These are phyloP conservation scores for Ophiostoma populinum DNA, from an alignment of 2,329 filamentous ascomycete genomes.

Conservation along the genomic window DNA sequence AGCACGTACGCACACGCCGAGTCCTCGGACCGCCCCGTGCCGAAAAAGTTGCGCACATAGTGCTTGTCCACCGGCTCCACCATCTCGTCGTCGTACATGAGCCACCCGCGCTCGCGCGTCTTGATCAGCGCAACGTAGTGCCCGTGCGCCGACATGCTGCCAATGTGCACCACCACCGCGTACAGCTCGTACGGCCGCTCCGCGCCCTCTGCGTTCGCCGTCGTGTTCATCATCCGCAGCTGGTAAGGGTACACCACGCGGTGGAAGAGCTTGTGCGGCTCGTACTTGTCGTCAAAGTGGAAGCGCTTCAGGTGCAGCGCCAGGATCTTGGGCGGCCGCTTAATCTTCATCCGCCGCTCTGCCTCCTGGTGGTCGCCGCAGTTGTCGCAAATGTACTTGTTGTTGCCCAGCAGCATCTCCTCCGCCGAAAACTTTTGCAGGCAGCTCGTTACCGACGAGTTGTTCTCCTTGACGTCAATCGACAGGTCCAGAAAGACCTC, in stretches of 20 bases:
- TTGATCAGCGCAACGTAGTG: slow-evolving; percentile 98
- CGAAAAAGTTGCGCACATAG: slow-evolving; percentile 94
- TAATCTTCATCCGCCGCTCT: slow-evolving; percentile 99
- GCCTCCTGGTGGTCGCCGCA: slow-evolving; percentile 94
- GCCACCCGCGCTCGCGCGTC: slow-evolving; percentile 86
- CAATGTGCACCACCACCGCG: slow-evolving; percentile 92
- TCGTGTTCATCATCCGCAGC: slow-evolving; percentile 91
- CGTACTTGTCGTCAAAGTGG: slow-evolving; percentile 88
- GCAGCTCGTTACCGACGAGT: slow-evolving; percentile 91
- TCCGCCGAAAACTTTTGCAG: slow-evolving; percentile 91
- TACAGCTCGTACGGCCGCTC: slow-evolving; percentile 93
- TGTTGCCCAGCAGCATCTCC: slow-evolving; percentile 94
- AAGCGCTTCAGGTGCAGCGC: slow-evolving; percentile 91
- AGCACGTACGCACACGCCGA: slow-evolving; percentile 91
- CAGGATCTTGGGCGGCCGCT: slow-evolving; percentile 77
- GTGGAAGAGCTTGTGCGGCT: slow-evolving; percentile 91
- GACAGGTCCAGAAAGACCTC: slow-evolving; percentile 93
- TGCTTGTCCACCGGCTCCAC: slow-evolving; percentile 95
- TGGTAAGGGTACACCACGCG: slow-evolving; percentile 95
- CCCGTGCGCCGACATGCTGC: slow-evolving; percentile 88
- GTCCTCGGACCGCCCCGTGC: slow-evolving; percentile 57
- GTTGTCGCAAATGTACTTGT: slow-evolving; percentile 97
- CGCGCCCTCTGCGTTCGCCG: slow-evolving; percentile 82
- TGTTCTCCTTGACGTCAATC: slow-evolving; percentile 86
- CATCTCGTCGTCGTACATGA: slow-evolving; percentile 95